Percentiles rank a stretch among this genome's conserved stretches.
These are phyloP conservation scores for Melocanna baccifera DNA, from an alignment of 176 grass and related monocot species.

Conservation along the genomic window DNA sequence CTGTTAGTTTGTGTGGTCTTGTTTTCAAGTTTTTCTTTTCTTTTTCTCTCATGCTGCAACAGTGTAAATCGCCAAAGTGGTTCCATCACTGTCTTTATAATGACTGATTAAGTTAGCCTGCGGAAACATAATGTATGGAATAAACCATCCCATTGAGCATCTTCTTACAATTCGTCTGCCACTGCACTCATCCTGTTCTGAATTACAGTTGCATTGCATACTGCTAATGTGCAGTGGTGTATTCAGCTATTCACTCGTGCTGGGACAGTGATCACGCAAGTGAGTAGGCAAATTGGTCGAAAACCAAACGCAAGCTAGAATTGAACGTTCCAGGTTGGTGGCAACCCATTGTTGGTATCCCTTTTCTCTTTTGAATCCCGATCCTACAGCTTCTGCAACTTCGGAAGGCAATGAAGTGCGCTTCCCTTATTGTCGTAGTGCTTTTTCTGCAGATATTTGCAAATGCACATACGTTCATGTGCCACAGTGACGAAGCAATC, in stretches of 20 bases:
- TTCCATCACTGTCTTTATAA: conserved; percentile 35
- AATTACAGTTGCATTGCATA: background rate
- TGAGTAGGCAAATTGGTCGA: background rate
- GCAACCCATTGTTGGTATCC: no score
- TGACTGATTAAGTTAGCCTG: conserved; percentile 39
- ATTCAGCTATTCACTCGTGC: background rate
- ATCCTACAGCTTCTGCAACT: background rate
- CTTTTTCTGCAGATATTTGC: background rate
- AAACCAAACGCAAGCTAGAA: background rate
- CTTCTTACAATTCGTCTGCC: background rate
- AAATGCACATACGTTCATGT: background rate
- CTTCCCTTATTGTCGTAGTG: background rate
- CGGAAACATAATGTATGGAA: conserved; percentile 49
- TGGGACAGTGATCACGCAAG: background rate
- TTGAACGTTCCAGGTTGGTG: background rate
- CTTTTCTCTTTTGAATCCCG: background rate
- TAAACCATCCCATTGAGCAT: conserved; percentile 46
- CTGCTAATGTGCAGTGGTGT: background rate
- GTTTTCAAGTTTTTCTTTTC: conserved; percentile 34
- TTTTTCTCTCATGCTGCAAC: conserved; percentile 38
- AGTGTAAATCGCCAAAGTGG: conserved; percentile 54
- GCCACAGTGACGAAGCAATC: background rate
- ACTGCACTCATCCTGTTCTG: background rate
- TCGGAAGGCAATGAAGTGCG: background rate
- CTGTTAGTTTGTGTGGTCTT: conserved; percentile 22